phyloP scores from a whole-genome alignment of 371 early-diverging fungal species.

The Paraphysoderma sedebokerense region DNA sequence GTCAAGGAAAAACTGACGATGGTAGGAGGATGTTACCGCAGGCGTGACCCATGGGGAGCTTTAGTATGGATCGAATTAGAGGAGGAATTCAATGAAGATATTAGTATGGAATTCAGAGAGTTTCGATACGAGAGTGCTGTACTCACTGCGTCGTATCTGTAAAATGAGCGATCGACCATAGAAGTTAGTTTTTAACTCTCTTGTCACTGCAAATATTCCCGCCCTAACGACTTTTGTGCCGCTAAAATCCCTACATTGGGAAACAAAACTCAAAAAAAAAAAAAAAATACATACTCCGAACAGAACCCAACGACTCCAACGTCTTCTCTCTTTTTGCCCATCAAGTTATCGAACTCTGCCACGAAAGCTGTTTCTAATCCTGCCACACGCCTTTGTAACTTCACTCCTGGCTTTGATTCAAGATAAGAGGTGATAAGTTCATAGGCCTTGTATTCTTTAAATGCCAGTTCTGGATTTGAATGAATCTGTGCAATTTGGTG shows the following conservation, averaged over 20 bases:
- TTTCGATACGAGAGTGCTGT: too few species aligned
- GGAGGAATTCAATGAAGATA: too few species aligned
- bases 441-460: slow-evolving; percentile 18
- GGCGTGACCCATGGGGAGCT: slow-evolving; percentile 35
- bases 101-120: too few species aligned
- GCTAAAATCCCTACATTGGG: too few species aligned
- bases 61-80: too few species aligned
- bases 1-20: background rate
- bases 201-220: too few species aligned
- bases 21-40: slow-evolving; percentile 33
- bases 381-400: slow-evolving; percentile 13
- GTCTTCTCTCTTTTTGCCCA: background rate
- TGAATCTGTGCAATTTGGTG: slow-evolving; percentile 15
- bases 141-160: slow-evolving; percentile 20
- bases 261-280: too few species aligned
- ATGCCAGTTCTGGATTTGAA: slow-evolving; percentile 15
- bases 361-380: slow-evolving; percentile 21
- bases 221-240: too few species aligned
- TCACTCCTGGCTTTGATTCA: slow-evolving; percentile 14
- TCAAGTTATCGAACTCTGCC: slow-evolving; percentile 13
- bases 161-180: background rate
- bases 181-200: background rate
- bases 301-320: slow-evolving; percentile 15
- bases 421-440: slow-evolving; percentile 16
- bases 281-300: slow-evolving; percentile 11